Evolutionary conservation across 1,139 yeast genomes (phyloP).

Genomic region (Scheffersomyces insectosa): DNA sequence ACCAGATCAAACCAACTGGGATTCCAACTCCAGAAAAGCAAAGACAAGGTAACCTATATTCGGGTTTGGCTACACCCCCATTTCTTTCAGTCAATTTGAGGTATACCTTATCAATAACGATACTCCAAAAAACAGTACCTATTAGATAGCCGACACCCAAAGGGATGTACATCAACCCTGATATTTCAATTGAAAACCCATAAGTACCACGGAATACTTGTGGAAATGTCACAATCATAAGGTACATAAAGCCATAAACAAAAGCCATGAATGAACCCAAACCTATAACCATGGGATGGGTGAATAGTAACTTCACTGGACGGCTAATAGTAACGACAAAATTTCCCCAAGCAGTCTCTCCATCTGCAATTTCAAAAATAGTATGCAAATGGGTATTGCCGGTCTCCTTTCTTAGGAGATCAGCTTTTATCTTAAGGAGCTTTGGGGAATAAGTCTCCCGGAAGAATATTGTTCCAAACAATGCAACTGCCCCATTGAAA

Average conservation of each 20-base stretch:
- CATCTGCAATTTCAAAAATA: slow-evolving; percentile 50
- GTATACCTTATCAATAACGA: slow-evolving; percentile 39
- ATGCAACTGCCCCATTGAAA: slow-evolving; percentile 51
- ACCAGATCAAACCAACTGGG: slow-evolving; percentile 58
- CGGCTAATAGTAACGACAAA: slow-evolving; percentile 45
- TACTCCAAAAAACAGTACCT: slow-evolving; percentile 50
- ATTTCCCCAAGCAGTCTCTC: slow-evolving; percentile 31
- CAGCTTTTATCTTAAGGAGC: slow-evolving; percentile 49
- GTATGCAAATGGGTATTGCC: slow-evolving; percentile 60
- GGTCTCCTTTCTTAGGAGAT: slow-evolving; percentile 42
- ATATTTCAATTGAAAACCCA: slow-evolving; percentile 48
- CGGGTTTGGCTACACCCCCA: slow-evolving; percentile 57
- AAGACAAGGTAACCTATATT: slow-evolving; percentile 50
- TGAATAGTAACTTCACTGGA: slow-evolving; percentile 51
- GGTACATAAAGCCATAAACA: slow-evolving; percentile 62
- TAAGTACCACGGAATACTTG: slow-evolving; percentile 47
- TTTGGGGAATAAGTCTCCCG: slow-evolving; percentile 63
- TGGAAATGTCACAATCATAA: slow-evolving; percentile 62
- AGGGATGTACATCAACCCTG: slow-evolving; percentile 60
- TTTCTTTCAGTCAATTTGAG: slow-evolving; percentile 34
- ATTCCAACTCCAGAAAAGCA: slow-evolving; percentile 45
- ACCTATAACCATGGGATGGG: slow-evolving; percentile 65
- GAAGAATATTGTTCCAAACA: slow-evolving; percentile 42
- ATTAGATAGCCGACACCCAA: slow-evolving; percentile 51
- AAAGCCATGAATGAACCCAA: slow-evolving; percentile 65